Percentiles rank a stretch among this genome's conserved stretches.
phyloP scores from a whole-genome alignment of 2,329 filamentous ascomycete species.

The Ophidiomyces ophidiicola region DNA sequence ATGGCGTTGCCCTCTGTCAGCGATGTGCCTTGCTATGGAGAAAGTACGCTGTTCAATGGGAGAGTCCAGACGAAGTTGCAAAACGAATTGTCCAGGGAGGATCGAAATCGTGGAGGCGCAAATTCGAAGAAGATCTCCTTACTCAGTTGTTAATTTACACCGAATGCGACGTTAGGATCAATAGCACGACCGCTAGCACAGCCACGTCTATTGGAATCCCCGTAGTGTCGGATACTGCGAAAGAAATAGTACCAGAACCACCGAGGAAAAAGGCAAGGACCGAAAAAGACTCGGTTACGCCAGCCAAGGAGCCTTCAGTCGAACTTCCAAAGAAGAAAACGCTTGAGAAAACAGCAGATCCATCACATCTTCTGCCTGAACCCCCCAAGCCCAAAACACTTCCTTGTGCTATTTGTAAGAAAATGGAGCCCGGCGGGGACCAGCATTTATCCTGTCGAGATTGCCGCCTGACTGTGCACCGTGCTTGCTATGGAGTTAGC shows the following conservation, averaged over 20 bases:
- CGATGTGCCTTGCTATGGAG: conserved; percentile 90
- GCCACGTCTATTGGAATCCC: conserved; percentile 34
- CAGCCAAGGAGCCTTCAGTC: conserved; percentile 34
- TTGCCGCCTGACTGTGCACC: conserved; percentile 83
- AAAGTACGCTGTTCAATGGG: conserved; percentile 90
- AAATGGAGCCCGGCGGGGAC: conserved; percentile 58
- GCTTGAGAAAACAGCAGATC: conserved; percentile 43
- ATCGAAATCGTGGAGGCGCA: conserved; percentile 72
- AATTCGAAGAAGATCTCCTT: conserved; percentile 75
- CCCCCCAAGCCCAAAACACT: conserved; percentile 65
- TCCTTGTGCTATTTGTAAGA: conserved; percentile 74
- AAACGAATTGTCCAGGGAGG: conserved; percentile 75
- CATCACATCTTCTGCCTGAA: conserved; percentile 57
- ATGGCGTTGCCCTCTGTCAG: conserved; percentile 72
- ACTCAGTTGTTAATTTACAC: conserved; percentile 35
- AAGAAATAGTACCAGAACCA: conserved; percentile 34
- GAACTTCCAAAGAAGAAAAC: conserved; percentile 48
- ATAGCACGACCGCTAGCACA: conserved; percentile 32
- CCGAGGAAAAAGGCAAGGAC: conserved; percentile 51
- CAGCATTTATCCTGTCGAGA: conserved; percentile 69
- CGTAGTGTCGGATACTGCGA: conserved; percentile 24
- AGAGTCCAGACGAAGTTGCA: conserved; percentile 78
- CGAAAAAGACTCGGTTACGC: conserved; percentile 39
- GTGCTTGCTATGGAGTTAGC: conserved; percentile 81
- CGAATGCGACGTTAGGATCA: conserved; percentile 35